phyloP scores from a whole-genome alignment of 1,284 basidiomycete species.

The Ceratobasidium sp. region DNA sequence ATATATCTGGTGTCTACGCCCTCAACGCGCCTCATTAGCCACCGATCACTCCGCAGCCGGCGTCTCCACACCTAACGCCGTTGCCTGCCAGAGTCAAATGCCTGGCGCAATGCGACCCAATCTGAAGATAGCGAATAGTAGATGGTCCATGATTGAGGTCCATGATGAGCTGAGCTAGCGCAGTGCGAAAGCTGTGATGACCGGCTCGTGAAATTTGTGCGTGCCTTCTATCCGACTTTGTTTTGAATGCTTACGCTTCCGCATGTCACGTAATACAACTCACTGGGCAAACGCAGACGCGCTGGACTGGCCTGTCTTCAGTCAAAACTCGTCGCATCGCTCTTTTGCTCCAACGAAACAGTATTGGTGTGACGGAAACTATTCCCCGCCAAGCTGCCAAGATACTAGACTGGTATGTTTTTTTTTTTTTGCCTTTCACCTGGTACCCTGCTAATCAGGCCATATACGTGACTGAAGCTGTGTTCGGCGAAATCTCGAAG shows the following conservation, averaged over 20 bases:
- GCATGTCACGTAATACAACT: slow-evolving; percentile 77
- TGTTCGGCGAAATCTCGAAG: slow-evolving; percentile 89
- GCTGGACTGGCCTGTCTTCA: slow-evolving; percentile 81
- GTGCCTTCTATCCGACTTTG: too few species aligned
- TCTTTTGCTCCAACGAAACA: slow-evolving; percentile 89
- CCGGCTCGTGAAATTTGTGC: slow-evolving; percentile 25
- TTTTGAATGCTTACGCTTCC: slow-evolving; percentile 72
- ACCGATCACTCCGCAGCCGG: too few species aligned
- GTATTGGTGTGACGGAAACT: slow-evolving; percentile 82
- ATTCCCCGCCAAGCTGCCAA: slow-evolving; percentile 89
- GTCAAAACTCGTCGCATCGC: slow-evolving; percentile 83
- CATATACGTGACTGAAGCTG: slow-evolving; percentile 87
- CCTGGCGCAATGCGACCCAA: slow-evolving; percentile 50
- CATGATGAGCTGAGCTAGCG: slow-evolving; percentile 87
- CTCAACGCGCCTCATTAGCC: too few species aligned
- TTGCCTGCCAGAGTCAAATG: slow-evolving; percentile 58
- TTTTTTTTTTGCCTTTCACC: slow-evolving; percentile 50
- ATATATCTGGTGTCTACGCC: slow-evolving; percentile 11
- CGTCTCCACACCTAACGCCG: slow-evolving; percentile 67
- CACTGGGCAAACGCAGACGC: slow-evolving; percentile 76
- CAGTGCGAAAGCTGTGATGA: slow-evolving; percentile 70
- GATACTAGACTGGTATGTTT: slow-evolving; percentile 92
- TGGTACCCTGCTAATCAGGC: not conserved
- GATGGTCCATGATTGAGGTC: slow-evolving; percentile 69
- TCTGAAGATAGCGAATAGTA: slow-evolving; percentile 52